These are phyloP conservation scores for Aspergillus amoenus DNA, from an alignment of 2,329 filamentous ascomycete genomes.

Conservation along the genomic window DNA sequence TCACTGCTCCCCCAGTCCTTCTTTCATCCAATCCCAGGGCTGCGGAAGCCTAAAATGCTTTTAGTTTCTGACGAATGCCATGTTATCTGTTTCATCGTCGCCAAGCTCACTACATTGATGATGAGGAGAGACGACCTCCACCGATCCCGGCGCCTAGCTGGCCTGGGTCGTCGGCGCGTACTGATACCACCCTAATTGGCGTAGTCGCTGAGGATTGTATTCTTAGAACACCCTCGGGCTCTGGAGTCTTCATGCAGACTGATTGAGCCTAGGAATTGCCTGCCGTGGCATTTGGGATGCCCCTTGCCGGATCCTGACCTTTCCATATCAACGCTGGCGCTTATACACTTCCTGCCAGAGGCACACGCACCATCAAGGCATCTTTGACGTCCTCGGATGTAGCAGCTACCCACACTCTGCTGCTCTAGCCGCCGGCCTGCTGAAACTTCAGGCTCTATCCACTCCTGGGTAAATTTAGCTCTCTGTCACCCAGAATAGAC, in stretches of 20 bases:
- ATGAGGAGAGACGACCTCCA: constrained; percentile 17
- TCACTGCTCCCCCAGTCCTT: neutral
- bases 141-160: constrained; percentile 23
- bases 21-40: constrained; percentile 7
- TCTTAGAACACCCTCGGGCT: constrained; percentile 24
- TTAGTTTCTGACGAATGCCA: neutral
- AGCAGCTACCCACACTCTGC: neutral
- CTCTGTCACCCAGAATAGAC: constrained; percentile 24
- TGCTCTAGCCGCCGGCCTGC: constrained; percentile 23
- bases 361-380: constrained; percentile 11
- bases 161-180: constrained; percentile 25
- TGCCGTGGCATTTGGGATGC: constrained; percentile 12
- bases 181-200: constrained; percentile 19
- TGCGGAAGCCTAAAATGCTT: neutral
- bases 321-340: constrained; percentile 20
- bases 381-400: neutral
- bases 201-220: constrained; percentile 13
- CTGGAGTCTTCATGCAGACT: constrained; percentile 22
- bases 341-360: constrained; percentile 10
- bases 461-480: constrained; percentile 17
- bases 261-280: constrained; percentile 1
- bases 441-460: constrained; percentile 9
- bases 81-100: constrained; percentile 14
- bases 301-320: constrained; percentile 4
- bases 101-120: constrained; percentile 11